phyloP scores from a whole-genome alignment of 2,329 filamentous ascomycete genomes.

The Grosmannia clavigera region DNA sequence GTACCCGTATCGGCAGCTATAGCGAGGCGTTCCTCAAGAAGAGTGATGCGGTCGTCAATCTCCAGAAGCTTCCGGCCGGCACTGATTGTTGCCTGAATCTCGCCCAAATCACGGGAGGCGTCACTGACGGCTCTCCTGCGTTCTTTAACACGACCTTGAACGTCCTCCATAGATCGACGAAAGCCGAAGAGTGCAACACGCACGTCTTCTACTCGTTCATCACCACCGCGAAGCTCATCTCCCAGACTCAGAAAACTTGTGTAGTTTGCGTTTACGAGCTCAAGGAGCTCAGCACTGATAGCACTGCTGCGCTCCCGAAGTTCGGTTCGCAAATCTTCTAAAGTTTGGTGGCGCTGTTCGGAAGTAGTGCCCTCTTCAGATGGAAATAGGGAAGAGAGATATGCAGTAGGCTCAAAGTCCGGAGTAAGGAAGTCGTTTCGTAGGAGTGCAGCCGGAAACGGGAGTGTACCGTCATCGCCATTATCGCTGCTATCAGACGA shows the following conservation, averaged over 20 bases:
- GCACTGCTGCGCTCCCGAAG: conserved; percentile 67
- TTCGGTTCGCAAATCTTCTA: conserved; percentile 83
- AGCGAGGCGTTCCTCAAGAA: conserved; percentile 51
- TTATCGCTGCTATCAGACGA: conserved; percentile 25
- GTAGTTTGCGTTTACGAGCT: conserved; percentile 93
- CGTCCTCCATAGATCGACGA: conserved; percentile 63
- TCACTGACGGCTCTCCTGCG: conserved; percentile 49
- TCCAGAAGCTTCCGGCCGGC: conserved; percentile 51
- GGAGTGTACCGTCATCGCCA: conserved; percentile 61
- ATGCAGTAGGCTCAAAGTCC: conserved; percentile 66
- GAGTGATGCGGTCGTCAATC: conserved; percentile 47
- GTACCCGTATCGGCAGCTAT: conserved; percentile 26
- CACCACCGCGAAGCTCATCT: conserved; percentile 69
- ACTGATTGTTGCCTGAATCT: conserved; percentile 52
- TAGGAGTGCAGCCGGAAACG: conserved; percentile 76
- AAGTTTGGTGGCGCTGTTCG: conserved; percentile 81
- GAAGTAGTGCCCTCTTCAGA: conserved; percentile 26
- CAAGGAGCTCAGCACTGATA: conserved; percentile 76
- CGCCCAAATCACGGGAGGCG: conserved; percentile 53
- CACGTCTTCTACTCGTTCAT: conserved; percentile 84
- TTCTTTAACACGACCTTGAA: conserved; percentile 53
- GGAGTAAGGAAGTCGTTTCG: conserved; percentile 69
- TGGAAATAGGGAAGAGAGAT: conserved; percentile 45
- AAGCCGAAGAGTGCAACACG: conserved; percentile 80
- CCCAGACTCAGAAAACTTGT: conserved; percentile 80